Base-by-base conservation (phyloP, 352 stramenopile species). In the Elongisporangium anandrum region DNA sequence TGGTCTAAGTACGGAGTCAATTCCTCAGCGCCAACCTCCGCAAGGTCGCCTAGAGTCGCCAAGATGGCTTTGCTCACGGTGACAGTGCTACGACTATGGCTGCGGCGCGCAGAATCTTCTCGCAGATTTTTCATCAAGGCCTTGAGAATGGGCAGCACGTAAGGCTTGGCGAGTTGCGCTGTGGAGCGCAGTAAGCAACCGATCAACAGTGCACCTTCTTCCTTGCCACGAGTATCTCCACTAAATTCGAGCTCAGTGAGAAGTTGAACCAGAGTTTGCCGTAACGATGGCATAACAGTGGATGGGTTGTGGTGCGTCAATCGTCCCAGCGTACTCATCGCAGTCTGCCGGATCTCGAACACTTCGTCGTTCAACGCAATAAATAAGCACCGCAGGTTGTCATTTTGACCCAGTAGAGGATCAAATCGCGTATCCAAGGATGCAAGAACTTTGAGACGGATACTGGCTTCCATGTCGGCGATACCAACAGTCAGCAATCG, bases 91-190 rank as follows among this genome's bases (percentile, higher is more conserved):
- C 80, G 77, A 58, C 80, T 92, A 48, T 85, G 82, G 41, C 73
- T 85, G 34, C 83, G 73, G 16, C 72, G 63, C 24, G 78, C 82
- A 3, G 85, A 91, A 49, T 95, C 86, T 72, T 94, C 80, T 19
- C 87, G 83, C 29, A 95, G 52, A 60, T 95, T 95, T 59, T 94
- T 92, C 81, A 94, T 94, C 48, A 95, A 63, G 19, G 86, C 87
- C 39, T 87, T 85, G 19, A 95, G 58, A 54, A 93, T 95, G 19
- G 87, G 87, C 7, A 95, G 72, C 16, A 94, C 87, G 41, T 95
- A 95, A 2, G 87, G 87, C 60, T 93, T 88, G 0, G 85, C 84
- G 13, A 95, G 66, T 52, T 89, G 76, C 3, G 81, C 84, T 1
- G 85, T 79, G n/a, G 83, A 93, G 1, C 81, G 81, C 19, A 95